phyloP scores from a whole-genome alignment of 768 basidiomycete species.

The Daedalea quercina region DNA sequence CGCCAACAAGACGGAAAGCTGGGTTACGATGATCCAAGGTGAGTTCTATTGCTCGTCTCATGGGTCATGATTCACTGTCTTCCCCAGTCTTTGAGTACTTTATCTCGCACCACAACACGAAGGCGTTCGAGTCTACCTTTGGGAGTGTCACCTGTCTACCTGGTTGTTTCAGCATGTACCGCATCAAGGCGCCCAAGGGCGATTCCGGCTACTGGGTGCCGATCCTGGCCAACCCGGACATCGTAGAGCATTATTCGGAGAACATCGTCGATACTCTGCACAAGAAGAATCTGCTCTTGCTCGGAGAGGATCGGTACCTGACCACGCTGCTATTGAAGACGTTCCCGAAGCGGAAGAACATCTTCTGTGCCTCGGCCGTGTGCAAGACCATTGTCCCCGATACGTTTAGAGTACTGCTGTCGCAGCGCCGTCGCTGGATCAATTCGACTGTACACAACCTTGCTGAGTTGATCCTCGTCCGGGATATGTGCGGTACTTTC shows the following conservation, averaged over 20 bases:
- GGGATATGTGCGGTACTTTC: conserved; percentile 99
- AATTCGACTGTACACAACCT: conserved; percentile 98
- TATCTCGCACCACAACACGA: conserved; percentile 98
- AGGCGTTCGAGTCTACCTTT: conserved; percentile 99
- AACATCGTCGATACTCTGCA: conserved; percentile 98
- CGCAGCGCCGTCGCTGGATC: conserved; percentile 98
- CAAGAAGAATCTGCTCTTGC: conserved; percentile 96
- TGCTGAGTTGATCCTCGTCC: conserved; percentile 88
- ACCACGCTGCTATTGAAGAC: conserved; percentile 98
- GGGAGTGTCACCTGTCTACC: conserved; percentile 99
- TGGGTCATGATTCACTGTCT: not conserved
- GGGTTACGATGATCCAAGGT: conserved; percentile 99
- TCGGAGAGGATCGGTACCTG: conserved; percentile 99
- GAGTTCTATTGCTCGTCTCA: conserved; percentile 18
- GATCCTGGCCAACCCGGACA: conserved; percentile 96
- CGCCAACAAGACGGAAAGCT: conserved; percentile 97
- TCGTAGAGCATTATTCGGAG: conserved; percentile 98
- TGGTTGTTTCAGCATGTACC: conserved; percentile 99
- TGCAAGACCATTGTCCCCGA: conserved; percentile 99
- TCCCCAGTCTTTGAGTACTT: conserved; percentile 95
- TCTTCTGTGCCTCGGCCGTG: conserved; percentile 97
- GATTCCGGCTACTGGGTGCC: conserved; percentile 97
- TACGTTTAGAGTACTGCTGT: conserved; percentile 87
- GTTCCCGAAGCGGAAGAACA: conserved; percentile 98
- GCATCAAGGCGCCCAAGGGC: conserved; percentile 99